Conservation (phyloP, 192 early-diverging fungal genomes). For the Funneliformis mosseae region DNA sequence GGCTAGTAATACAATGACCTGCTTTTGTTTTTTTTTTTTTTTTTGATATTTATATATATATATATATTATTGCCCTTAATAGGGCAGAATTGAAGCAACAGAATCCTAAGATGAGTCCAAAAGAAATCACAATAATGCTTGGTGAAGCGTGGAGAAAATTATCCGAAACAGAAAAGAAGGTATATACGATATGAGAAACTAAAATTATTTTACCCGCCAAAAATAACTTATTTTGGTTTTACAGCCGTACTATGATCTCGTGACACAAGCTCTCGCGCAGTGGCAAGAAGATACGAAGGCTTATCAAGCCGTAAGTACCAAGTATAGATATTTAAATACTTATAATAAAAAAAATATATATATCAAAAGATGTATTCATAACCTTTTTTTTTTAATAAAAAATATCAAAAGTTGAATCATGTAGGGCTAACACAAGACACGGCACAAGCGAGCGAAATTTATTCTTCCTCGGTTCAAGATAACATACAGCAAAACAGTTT, state of each 20-base stretch:
- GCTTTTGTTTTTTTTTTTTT: not conserved
- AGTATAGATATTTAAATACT: not conserved
- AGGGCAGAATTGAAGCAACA: constrained; percentile 47
- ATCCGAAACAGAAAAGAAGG: constrained; percentile 45
- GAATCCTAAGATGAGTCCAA: constrained; percentile 44
- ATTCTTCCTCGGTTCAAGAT: not conserved
- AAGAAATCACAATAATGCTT: constrained; percentile 45
- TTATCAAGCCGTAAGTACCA: not conserved
- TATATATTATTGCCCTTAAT: not conserved
- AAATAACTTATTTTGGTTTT: not conserved
- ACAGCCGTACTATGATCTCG: not conserved
- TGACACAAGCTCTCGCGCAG: not conserved
- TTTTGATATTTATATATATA: not conserved
- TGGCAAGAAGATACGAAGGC: not conserved
- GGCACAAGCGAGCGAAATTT: not conserved
- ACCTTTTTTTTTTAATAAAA: not conserved
- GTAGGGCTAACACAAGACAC: not conserved
- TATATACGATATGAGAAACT: not conserved
- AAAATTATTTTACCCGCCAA: not conserved
- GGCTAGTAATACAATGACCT: not conserved
- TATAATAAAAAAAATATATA: not conserved
- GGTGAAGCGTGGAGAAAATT: constrained; percentile 47
- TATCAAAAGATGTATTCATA: not conserved
- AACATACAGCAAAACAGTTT: not conserved
- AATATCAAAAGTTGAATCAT: not conserved